Base-by-base conservation (phyloP, 192 early-diverging fungal genomes). In the Lobosporangium transversale region DNA sequence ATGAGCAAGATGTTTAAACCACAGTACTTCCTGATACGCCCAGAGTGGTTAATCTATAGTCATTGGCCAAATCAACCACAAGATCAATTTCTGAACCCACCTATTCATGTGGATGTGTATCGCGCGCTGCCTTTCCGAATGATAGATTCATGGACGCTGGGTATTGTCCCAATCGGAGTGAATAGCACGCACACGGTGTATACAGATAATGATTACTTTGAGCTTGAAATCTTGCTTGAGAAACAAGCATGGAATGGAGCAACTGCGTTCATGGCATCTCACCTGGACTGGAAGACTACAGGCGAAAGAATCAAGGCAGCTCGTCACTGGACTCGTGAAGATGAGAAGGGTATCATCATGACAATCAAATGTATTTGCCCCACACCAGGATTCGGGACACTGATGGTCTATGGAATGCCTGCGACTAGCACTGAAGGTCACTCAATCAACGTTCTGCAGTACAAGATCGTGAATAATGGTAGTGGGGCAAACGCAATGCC, bases 1-100 rank as follows among this genome's bases (percentile, higher is more conserved):
- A 18, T 49, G n/a, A 53, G 56, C 18, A 76, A 68, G 24, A 36
- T 30, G 12, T 83, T 83, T 42, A 53, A 79, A 31, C 82, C 85
- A 4, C 69, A 68, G 21, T 84, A 86, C 49, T 88, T 88, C 59
- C 63, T 88, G 26, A 56, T 67, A 11, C 51, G 62, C 24, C 85
- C 84, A 3, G 68, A 70, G 8, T 20, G 53, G 10, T 58, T 86
- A 57, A 88, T 88, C 30, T 88, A 78, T 49, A 74, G 73, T 21
- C 86, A 87, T 60, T 81, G 78, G 53, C 86, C 87, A 1, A 62
- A 62, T 15, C 56, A 86, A 8, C 12, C 57, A 6, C 33, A 45
- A 6, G 59, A 87, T 10, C 87, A 88, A 66, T 85, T 71, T 45
- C 50, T 88, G 14, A 35, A 67, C 17, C 81, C 82, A 31, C 80